Percentiles rank a stretch among this genome's conserved stretches.
These are phyloP conservation scores for Rhizopogon salebrosus DNA, from an alignment of 768 basidiomycete genomes.

Conservation along the genomic window DNA sequence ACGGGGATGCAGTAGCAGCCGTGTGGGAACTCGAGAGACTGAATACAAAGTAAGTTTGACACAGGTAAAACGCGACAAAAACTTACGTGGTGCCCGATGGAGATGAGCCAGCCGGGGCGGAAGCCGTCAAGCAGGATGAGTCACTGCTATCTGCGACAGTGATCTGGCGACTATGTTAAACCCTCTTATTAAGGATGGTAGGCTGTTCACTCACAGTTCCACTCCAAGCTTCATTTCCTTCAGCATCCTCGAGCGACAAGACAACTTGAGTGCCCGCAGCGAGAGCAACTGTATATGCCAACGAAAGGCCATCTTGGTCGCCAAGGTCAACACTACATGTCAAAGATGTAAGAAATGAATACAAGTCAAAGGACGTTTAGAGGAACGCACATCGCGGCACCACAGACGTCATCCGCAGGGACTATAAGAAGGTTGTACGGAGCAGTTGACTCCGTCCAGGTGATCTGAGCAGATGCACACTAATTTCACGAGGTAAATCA, in stretches of 20 bases:
- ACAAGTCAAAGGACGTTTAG: not conserved
- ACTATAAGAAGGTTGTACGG: slow-evolving; percentile 63
- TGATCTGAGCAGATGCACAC: slow-evolving; percentile 49
- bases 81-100: slow-evolving; percentile 5
- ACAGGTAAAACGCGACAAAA: not conserved
- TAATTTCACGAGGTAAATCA: slow-evolving; percentile 20
- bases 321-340: slow-evolving; percentile 52
- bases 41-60: slow-evolving; percentile 5
- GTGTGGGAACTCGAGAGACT: slow-evolving; percentile 4
- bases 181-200: not conserved
- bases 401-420: slow-evolving; percentile 49
- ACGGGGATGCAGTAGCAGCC: slow-evolving; percentile 5
- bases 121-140: slow-evolving; percentile 30
- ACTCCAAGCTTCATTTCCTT: slow-evolving; percentile 64
- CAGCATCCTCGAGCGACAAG: slow-evolving; percentile 49
- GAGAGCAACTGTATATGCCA: slow-evolving; percentile 37
- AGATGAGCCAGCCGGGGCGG: slow-evolving; percentile 3
- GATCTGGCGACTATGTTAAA: slow-evolving; percentile 22
- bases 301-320: slow-evolving; percentile 39
- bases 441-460: slow-evolving; percentile 41
- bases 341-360: slow-evolving; percentile 3
- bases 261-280: slow-evolving; percentile 43
- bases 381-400: slow-evolving; percentile 48
- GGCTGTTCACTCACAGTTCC: slow-evolving; percentile 37
- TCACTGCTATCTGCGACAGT: slow-evolving; percentile 31